These are phyloP conservation scores for Aspergillus leporis DNA, from an alignment of 495 filamentous ascomycete genomes.

Conservation along the genomic window DNA sequence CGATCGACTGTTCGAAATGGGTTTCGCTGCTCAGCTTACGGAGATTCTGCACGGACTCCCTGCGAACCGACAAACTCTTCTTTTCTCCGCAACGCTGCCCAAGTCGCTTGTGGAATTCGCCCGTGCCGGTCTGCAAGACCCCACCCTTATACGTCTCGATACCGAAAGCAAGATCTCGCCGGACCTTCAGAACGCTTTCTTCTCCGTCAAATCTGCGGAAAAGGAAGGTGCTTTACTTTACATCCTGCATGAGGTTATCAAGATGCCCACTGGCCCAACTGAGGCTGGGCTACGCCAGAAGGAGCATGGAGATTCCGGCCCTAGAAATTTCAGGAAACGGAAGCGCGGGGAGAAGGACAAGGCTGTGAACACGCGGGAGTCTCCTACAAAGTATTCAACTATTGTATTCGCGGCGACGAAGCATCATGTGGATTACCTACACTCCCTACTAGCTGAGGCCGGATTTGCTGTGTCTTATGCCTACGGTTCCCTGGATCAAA, in stretches of 20 bases:
- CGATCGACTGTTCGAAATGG: slow-evolving; percentile 96
- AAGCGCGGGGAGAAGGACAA: slow-evolving; percentile 56
- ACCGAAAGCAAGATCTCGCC: slow-evolving; percentile 94
- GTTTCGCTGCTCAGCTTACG: slow-evolving; percentile 87
- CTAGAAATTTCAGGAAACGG: slow-evolving; percentile 61
- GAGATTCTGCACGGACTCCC: slow-evolving; percentile 93
- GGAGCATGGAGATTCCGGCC: slow-evolving; percentile 45
- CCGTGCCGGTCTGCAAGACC: slow-evolving; percentile 87
- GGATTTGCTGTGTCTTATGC: slow-evolving; percentile 89
- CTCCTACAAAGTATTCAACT: slow-evolving; percentile 68
- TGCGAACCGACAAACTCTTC: slow-evolving; percentile 77
- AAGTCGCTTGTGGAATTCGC: slow-evolving; percentile 95
- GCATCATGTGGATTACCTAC: slow-evolving; percentile 95
- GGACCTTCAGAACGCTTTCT: slow-evolving; percentile 90
- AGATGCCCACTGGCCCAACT: slow-evolving; percentile 80
- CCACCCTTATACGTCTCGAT: slow-evolving; percentile 82
- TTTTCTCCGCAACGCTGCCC: slow-evolving; percentile 94
- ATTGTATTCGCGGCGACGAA: slow-evolving; percentile 95
- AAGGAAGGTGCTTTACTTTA: slow-evolving; percentile 91
- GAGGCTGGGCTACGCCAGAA: slow-evolving; percentile 45
- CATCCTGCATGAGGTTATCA: slow-evolving; percentile 86
- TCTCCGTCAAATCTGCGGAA: slow-evolving; percentile 85
- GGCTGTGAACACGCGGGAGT: slow-evolving; percentile 35
- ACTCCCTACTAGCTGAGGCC: slow-evolving; percentile 65
- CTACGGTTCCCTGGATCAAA: slow-evolving; percentile 92